A percentile compares a stretch with the other conserved stretches of the same genome.
Conservation (phyloP, 805 yeast species). For the Metschnikowia lachancei region DNA sequence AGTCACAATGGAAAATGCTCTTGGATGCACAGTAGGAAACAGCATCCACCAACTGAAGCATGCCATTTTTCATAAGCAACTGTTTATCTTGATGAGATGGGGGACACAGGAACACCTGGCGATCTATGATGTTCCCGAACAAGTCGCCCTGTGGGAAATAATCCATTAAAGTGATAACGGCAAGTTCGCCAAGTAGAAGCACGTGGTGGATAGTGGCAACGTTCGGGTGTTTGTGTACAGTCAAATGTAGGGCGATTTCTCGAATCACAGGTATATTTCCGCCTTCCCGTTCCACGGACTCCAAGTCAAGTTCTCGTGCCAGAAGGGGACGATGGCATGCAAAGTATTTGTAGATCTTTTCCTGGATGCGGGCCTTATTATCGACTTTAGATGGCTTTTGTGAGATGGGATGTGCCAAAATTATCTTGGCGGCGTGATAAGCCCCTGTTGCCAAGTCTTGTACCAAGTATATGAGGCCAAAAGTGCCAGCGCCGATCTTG, state of each 20-base stretch:
- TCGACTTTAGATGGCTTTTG: constrained; percentile 74
- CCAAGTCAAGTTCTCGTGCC: constrained; percentile 11
- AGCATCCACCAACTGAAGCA: constrained; percentile 40
- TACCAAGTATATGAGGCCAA: constrained; percentile 43
- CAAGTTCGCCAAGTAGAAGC: constrained; percentile 52
- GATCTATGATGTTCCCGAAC: constrained; percentile 80
- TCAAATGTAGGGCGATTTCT: constrained; percentile 72
- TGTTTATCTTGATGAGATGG: constrained; percentile 50
- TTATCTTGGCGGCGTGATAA: constrained; percentile 68
- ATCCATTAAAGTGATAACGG: constrained; percentile 77
- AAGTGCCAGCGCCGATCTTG: constrained; percentile 49
- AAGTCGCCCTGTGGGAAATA: constrained; percentile 83
- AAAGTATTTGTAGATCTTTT: constrained; percentile 22
- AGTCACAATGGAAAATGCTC: constrained; percentile 41
- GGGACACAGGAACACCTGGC: constrained; percentile 55
- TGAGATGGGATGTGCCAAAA: constrained; percentile 44
- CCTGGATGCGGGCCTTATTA: constrained; percentile 52
- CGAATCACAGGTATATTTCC: constrained; percentile 41
- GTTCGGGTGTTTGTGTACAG: constrained; percentile 76
- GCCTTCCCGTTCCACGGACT: constrained; percentile 26
- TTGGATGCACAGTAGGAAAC: constrained; percentile 33
- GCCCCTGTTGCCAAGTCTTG: constrained; percentile 46
- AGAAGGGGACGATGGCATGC: constrained; percentile 6
- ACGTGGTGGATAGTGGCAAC: constrained; percentile 74
- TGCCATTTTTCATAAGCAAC: constrained; percentile 41